Conservation (phyloP, 495 filamentous ascomycete genomes). For the Aspergillus conjunctus region DNA sequence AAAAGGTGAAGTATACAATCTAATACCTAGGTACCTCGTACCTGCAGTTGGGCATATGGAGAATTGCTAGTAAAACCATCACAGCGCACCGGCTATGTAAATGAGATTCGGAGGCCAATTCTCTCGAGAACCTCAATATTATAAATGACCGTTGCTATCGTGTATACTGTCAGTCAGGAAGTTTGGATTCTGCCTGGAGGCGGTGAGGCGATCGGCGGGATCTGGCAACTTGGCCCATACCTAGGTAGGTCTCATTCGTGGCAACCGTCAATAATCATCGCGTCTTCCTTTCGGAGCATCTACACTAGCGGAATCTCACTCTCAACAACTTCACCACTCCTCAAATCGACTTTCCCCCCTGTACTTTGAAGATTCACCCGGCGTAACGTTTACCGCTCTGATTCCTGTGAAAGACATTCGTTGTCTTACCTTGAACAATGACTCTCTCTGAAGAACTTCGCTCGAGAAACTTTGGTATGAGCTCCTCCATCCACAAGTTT, state of each 20-base stretch:
- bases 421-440: slow-evolving; percentile 38
- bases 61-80: too few relatives aligned
- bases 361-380: neutral
- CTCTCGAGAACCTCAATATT: neutral
- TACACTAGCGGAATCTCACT: slow-evolving; percentile 7
- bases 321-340: slow-evolving; percentile 13
- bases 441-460: slow-evolving; percentile 73
- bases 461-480: slow-evolving; percentile 96
- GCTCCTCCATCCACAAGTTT: slow-evolving; percentile 27
- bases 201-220: slow-evolving; percentile 29
- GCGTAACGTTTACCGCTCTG: neutral
- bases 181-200: slow-evolving; percentile 26
- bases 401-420: neutral
- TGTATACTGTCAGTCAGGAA: neutral
- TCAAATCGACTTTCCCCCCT: slow-evolving; percentile 5
- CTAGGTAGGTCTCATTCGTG: slow-evolving; percentile 18
- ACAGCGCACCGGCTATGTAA: too few relatives aligned
- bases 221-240: slow-evolving; percentile 30
- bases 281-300: slow-evolving; percentile 19
- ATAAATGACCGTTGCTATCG: neutral
- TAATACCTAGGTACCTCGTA: too few relatives aligned
- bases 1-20: too few relatives aligned
- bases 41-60: too few relatives aligned
- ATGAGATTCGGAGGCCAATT: too few relatives aligned
- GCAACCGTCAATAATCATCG: slow-evolving; percentile 21